Evolutionary conservation across 345 rosid genomes (phyloP), one percentile per base, ranked within the genome.

Genomic region (Corchorus olitorius): DNA sequence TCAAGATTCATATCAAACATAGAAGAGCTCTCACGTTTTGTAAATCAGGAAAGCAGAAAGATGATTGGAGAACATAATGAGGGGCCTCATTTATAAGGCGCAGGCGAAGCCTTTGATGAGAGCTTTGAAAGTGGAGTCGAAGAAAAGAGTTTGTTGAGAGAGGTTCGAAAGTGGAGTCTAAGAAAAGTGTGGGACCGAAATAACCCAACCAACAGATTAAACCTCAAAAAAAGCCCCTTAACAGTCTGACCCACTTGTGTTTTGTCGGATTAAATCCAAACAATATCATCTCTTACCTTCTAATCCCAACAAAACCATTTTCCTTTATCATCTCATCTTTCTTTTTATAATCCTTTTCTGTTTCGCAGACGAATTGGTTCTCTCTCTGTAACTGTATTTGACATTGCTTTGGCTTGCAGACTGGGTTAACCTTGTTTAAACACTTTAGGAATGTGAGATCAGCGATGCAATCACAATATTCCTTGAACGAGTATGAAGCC

Each of bases 341-440:
- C 48, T 64, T 39, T n/a, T 22, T 45, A 11, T 2, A 11, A 20
- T 37, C 15, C 74, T 64, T 76, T 5, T 6, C 49, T 1, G 8
- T 17, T 35, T n/a, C 33, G 2, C 9, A 17, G 54, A 35, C 45
- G 3, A 46, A 46, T 2, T 22, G 39, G 12, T n/a, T 27, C 46
- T 50, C 7, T 10, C 13, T 79, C 77, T 50, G 78, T 71, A 77
- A 58, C 72, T 50, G 22, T 69, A 56, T 35, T 35, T n/a, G 48
- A 39, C n/a, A 39, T 86, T 81, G 87, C 91, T 87, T 88, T 86
- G 75, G 54, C 90, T 85, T 89, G 85, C 90, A 89, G 87, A 71
- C 16, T 64, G 77, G 80, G 69, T 35, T 66, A 76, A 62, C 62
- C 72, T 70, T 22, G 49, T 6, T 4, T 39, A 39, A 6, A 39